Base-by-base conservation (phyloP, 441 rosid genomes). In the Euphorbia schlechtendalii region DNA sequence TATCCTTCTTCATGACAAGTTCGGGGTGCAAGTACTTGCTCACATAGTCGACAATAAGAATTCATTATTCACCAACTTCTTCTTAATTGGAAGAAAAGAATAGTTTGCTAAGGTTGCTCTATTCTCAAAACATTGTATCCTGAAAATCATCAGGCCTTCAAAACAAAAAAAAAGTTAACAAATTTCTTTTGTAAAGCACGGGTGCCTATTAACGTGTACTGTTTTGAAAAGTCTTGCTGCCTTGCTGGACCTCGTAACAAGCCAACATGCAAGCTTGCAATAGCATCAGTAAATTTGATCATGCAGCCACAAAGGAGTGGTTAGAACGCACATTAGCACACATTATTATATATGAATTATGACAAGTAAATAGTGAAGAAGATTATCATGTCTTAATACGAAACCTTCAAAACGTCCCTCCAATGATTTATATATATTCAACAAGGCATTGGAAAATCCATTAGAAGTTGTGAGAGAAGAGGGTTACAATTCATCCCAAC, bases 1-100 rank as follows among this genome's bases (percentile, higher is more conserved):
- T 70, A 89, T 95, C 68, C 95, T 95, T 73, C 99, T 95, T 28
- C 98, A 95, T 79, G 98, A 95, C 69, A 89, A 92, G 74, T 95
- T 83, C 41, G 99, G 92, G 82, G 99, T 95, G 67, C 88, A 97
- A 27, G 30, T 27, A 27, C 30, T 27, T 27, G 56, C 84, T 95
- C 5, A 98, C 98, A 72, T 81, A 58, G 67, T 75, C 60, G 84
- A 81, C 53, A 93, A 85, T 83, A 95, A 86, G 22, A 88, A 91
- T 77, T 66, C 79, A 38, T 87, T 88, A 82, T 63, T 43, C 43
- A n/a, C 17, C 30, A 27, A 27, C 30, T 27, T 27, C 30, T 27
- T 27, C 4, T 27, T 27, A 27, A 1, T 1, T 27, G 30, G 30
- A 27, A 27, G 30, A 27, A 4, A 27, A 27, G 30, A 27, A 27